Conservation (phyloP, 2,329 filamentous ascomycete genomes). For the Colletotrichum sp. region DNA sequence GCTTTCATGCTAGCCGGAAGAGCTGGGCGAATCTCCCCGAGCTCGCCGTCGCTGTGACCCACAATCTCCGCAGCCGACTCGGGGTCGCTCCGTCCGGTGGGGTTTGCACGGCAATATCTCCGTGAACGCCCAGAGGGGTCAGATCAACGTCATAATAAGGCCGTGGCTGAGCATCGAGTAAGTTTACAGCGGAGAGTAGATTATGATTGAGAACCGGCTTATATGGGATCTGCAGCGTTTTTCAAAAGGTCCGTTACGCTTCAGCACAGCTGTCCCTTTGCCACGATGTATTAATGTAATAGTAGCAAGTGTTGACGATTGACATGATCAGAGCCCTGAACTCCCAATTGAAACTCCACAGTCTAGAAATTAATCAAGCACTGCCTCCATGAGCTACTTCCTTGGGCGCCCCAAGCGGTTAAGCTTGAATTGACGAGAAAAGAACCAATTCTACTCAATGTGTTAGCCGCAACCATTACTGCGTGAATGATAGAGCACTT, state of each 20-base stretch:
- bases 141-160: background rate
- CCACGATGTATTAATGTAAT: fast-evolving
- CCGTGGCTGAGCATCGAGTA: fast-evolving
- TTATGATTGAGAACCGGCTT: background rate
- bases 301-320: background rate
- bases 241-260: background rate
- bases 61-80: background rate
- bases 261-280: background rate
- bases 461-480: background rate
- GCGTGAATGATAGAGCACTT: background rate
- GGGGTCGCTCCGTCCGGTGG: background rate
- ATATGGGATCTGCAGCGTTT: background rate
- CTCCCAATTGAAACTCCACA: background rate
- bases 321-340: background rate
- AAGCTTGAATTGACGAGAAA: background rate
- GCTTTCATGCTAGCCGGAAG: background rate
- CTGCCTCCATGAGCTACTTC: background rate
- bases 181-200: fast-evolving
- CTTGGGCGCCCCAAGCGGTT: background rate
- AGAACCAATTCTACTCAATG: background rate
- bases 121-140: background rate
- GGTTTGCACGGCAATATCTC: background rate
- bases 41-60: background rate
- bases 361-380: background rate
- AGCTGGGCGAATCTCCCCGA: background rate